These are phyloP conservation scores for Aureobasidium lini DNA, from an alignment of 2,329 filamentous ascomycete species.

Conservation along the genomic window DNA sequence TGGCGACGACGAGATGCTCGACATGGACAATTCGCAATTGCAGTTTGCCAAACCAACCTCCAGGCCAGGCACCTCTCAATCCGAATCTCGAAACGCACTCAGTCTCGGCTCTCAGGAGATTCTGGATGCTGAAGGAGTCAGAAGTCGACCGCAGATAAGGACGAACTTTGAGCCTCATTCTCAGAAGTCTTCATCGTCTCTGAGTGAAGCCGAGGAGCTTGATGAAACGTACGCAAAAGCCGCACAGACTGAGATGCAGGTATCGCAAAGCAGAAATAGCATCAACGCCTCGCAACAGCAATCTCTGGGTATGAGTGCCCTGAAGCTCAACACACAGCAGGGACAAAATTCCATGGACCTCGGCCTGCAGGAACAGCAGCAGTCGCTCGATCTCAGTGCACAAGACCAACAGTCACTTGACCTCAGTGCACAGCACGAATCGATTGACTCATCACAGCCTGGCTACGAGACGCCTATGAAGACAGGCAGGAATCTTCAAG, in stretches of 20 bases:
- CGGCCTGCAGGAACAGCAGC: not conserved
- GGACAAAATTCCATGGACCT: not conserved
- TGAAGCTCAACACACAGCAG: no score
- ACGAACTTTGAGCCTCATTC: not conserved
- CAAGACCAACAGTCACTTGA: not conserved
- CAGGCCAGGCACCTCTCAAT: not conserved
- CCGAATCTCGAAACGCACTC: not conserved
- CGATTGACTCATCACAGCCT: not conserved
- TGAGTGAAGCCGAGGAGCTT: not conserved
- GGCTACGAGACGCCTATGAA: not conserved
- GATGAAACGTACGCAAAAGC: not conserved
- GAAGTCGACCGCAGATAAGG: not conserved
- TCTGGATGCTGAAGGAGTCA: not conserved
- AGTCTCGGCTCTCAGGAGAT: constrained; percentile 1
- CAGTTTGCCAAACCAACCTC: not conserved
- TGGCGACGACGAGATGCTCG: constrained; percentile 8
- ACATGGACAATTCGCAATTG: not conserved
- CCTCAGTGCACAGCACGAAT: not conserved
- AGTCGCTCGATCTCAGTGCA: not conserved
- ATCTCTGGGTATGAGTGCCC: not conserved
- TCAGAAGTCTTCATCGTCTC: not conserved
- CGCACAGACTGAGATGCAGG: not conserved
- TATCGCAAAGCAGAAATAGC: not conserved
- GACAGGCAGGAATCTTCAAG: constrained; percentile 2
- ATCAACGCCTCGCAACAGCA: not conserved